These are phyloP conservation scores for Triangularia verruculosa DNA, from an alignment of 2,329 filamentous ascomycete species.

Conservation along the genomic window DNA sequence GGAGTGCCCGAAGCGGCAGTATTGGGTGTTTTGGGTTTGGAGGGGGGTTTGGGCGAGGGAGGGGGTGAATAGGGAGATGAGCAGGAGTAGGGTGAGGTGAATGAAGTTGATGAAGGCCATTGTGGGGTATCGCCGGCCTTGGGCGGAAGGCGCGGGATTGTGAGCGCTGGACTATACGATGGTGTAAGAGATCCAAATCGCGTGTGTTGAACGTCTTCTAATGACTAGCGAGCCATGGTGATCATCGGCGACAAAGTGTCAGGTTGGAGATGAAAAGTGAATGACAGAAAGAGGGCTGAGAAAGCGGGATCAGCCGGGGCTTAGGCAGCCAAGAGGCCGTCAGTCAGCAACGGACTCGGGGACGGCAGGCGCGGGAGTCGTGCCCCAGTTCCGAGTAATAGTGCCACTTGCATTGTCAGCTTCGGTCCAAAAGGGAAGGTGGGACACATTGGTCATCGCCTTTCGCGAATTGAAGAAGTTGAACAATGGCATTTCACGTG, in stretches of 20 bases:
- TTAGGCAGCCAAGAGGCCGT: neutral
- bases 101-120: neutral
- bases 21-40: constrained; percentile 3
- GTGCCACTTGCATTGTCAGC: neutral
- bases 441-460: neutral
- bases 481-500: neutral
- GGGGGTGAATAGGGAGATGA: neutral
- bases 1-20: neutral
- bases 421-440: neutral
- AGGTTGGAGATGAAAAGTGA: neutral
- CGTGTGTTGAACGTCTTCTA: too few relatives aligned
- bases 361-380: neutral
- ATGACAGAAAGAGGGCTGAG: neutral
- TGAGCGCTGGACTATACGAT: too few relatives aligned
- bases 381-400: neutral
- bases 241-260: neutral
- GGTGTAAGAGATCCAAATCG: too few relatives aligned
- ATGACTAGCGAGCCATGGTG: too few relatives aligned
- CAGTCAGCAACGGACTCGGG: neutral
- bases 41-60: neutral
- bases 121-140: neutral
- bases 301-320: neutral
- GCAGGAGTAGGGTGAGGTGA: neutral
- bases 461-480: neutral
- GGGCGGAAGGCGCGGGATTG: too few relatives aligned